Conservation (phyloP, 202 grass and related monocot genomes). For the Saccharum hybrid region DNA sequence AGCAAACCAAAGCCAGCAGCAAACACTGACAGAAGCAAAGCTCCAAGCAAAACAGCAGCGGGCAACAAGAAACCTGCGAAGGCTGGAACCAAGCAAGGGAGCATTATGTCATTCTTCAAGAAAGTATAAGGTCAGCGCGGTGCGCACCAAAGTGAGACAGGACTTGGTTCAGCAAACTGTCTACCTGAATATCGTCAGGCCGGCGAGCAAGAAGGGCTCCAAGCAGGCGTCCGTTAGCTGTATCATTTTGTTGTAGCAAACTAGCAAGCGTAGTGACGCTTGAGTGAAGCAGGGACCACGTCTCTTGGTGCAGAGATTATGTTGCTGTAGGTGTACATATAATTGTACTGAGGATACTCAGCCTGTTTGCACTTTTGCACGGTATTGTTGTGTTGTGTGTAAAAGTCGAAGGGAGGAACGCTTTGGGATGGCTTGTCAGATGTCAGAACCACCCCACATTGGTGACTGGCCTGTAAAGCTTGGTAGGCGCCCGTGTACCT, state of each 20-base stretch:
- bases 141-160: background rate
- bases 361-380: background rate
- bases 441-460: no score
- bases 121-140: slow-evolving; percentile 45
- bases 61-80: slow-evolving; percentile 77
- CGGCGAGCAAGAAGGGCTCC: background rate
- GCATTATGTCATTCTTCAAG: slow-evolving; percentile 95
- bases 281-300: background rate
- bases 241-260: slow-evolving; percentile 29
- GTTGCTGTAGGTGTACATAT: slow-evolving; percentile 17
- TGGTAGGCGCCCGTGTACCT: no score
- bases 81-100: slow-evolving; percentile 78
- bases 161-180: background rate
- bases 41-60: slow-evolving; percentile 55
- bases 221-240: background rate
- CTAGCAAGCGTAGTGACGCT: slow-evolving; percentile 13
- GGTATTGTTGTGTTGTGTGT: no score
- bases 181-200: slow-evolving; percentile 32
- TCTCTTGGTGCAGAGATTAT: background rate
- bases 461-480: no score
- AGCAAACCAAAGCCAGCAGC: slow-evolving; percentile 52
- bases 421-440: no score
- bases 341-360: background rate
- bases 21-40: slow-evolving; percentile 48
- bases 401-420: no score